A percentile compares a stretch with the other conserved stretches of the same genome.
phyloP scores from a whole-genome alignment of 1,284 basidiomycete species.

The Phellopilus nigrolimitatus region DNA sequence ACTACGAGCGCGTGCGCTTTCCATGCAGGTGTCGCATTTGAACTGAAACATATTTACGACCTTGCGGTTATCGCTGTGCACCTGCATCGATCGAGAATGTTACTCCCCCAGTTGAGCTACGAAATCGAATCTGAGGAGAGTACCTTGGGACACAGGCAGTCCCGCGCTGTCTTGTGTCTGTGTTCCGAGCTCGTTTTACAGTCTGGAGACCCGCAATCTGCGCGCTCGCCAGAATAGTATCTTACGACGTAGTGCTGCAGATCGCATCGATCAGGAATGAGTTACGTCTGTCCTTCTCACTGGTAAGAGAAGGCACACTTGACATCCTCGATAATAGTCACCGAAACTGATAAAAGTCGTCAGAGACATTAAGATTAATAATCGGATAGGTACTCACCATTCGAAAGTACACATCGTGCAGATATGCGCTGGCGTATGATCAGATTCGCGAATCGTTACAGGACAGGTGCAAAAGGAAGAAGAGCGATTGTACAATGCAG shows the following conservation, averaged over 20 bases:
- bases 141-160: slow-evolving; percentile 46
- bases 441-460: too few species aligned
- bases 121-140: neutral
- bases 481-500: neutral
- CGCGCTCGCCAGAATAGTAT: slow-evolving; percentile 52
- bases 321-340: slow-evolving; percentile 21
- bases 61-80: slow-evolving; percentile 35
- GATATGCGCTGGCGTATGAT: too few species aligned
- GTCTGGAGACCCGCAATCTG: slow-evolving; percentile 44
- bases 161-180: slow-evolving; percentile 46
- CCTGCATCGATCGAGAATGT: slow-evolving; percentile 28
- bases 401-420: slow-evolving; percentile 18
- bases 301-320: too few species aligned
- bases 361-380: too few species aligned
- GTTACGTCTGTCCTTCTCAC: too few species aligned
- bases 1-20: slow-evolving; percentile 28
- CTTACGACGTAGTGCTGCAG: slow-evolving; percentile 57
- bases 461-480: neutral
- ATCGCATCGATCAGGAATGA: too few species aligned
- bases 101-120: neutral
- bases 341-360: slow-evolving; percentile 12
- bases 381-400: slow-evolving; percentile 18
- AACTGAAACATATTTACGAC: slow-evolving; percentile 48
- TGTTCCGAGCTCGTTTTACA: slow-evolving; percentile 54
- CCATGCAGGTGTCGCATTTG: slow-evolving; percentile 43